Evolutionary conservation across 352 stramenopile genomes (phyloP).

Genomic region (Phytophthora macrochlamydospora): DNA sequence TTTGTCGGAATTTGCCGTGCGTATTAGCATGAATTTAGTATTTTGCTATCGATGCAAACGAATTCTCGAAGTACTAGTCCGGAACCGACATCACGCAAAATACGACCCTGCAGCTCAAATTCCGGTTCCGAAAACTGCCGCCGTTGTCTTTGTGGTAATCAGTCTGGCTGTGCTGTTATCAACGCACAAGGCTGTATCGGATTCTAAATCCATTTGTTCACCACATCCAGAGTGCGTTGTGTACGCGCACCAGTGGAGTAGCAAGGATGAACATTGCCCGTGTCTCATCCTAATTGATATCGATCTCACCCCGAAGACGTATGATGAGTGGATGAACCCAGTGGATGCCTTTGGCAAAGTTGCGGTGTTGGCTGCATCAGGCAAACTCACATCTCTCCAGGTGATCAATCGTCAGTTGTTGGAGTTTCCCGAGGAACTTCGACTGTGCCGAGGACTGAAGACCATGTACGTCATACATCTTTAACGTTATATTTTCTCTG

Average conservation of each 20-base stretch:
- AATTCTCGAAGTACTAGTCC: too few species aligned
- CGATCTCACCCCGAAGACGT: slow-evolving; percentile 25
- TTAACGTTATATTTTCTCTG: not conserved
- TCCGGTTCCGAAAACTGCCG: slow-evolving; percentile 16
- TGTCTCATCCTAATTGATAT: slow-evolving; percentile 34
- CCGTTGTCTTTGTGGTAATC: slow-evolving; percentile 14
- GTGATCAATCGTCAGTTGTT: slow-evolving; percentile 31
- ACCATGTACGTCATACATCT: slow-evolving; percentile 22
- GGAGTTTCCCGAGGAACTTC: slow-evolving; percentile 25
- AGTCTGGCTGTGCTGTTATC: slow-evolving; percentile 20
- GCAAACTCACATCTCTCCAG: slow-evolving; percentile 23
- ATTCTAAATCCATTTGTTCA: slow-evolving; percentile 12
- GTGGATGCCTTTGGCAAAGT: slow-evolving; percentile 21
- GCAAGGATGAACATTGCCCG: slow-evolving; percentile 20
- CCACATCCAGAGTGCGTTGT: slow-evolving; percentile 28
- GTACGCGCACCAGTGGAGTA: slow-evolving; percentile 21
- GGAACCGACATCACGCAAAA: too few species aligned
- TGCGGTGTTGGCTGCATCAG: slow-evolving; percentile 17
- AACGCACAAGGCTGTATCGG: slow-evolving; percentile 18
- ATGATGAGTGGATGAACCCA: slow-evolving; percentile 26
- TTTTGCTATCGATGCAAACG: slow-evolving; percentile 7
- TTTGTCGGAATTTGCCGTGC: slow-evolving; percentile 12
- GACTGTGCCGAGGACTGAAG: slow-evolving; percentile 12
- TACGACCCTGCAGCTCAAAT: slow-evolving; percentile 6
- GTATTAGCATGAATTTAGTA: slow-evolving; percentile 15